Conservation (phyloP, 495 filamentous ascomycete genomes). For the Astrothelium subdiscretum region DNA sequence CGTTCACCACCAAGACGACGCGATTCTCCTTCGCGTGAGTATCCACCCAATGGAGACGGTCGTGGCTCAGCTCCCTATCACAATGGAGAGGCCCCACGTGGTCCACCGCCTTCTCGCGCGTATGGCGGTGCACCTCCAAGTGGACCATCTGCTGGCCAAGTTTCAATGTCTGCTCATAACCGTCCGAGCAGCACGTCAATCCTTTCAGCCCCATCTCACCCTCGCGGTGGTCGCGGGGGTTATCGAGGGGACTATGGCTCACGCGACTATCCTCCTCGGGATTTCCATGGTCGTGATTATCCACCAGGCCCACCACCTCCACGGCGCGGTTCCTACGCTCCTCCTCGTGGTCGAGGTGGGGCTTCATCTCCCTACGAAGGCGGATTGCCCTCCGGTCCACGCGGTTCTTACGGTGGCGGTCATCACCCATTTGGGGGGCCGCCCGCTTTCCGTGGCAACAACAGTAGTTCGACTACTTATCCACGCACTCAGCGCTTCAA, state of each 20-base stretch:
- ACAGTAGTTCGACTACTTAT: constrained; percentile 36
- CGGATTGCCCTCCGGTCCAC: constrained; percentile 4
- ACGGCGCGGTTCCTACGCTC: constrained; percentile 15
- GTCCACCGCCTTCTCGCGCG: constrained; percentile 18
- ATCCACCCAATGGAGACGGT: not conserved
- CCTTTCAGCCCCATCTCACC: constrained; percentile 48
- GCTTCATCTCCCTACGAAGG: constrained; percentile 5
- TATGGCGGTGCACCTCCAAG: constrained; percentile 33
- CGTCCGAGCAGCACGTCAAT: constrained; percentile 39
- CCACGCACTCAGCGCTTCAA: constrained; percentile 40
- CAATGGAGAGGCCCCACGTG: constrained; percentile 8
- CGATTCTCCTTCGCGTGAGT: constrained; percentile 19
- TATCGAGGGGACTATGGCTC: constrained; percentile 19
- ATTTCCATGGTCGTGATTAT: constrained; percentile 10
- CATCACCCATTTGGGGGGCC: constrained; percentile 10
- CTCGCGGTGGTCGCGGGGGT: constrained; percentile 28
- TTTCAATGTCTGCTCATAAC: constrained; percentile 36
- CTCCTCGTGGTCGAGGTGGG: constrained; percentile 4
- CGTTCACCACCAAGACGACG: constrained; percentile 17
- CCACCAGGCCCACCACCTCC: constrained; percentile 16
- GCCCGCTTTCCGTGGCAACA: constrained; percentile 37
- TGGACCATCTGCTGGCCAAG: constrained; percentile 37
- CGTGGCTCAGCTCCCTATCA: constrained; percentile 3
- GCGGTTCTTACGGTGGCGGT: constrained; percentile 11
- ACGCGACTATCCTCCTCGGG: constrained; percentile 14